Conservation (phyloP, 2,329 filamentous ascomycete species). For the Alternaria triticina region DNA sequence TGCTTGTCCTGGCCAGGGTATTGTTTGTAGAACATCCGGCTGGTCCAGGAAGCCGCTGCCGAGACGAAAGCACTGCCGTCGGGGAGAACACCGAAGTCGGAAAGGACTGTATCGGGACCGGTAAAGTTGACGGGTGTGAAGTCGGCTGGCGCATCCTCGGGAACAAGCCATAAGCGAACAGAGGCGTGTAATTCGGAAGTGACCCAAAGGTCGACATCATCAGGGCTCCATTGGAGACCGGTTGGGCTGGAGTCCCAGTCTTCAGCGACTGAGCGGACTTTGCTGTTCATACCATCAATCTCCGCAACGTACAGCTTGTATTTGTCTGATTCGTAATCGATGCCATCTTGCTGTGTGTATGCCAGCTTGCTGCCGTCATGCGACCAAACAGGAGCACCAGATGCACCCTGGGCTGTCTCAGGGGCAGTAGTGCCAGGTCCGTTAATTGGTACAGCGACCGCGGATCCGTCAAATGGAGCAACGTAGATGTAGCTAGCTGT, state of each 20-base stretch:
- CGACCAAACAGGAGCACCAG: constrained; percentile 72
- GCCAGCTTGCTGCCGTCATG: constrained; percentile 73
- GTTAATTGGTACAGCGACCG: constrained; percentile 39
- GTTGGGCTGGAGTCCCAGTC: constrained; percentile 45
- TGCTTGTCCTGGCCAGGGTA: constrained; percentile 41
- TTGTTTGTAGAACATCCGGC: constrained; percentile 41
- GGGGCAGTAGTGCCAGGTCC: constrained; percentile 40
- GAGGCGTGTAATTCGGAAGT: constrained; percentile 41
- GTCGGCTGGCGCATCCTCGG: constrained; percentile 62
- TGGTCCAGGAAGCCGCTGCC: constrained; percentile 40
- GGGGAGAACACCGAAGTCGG: constrained; percentile 61
- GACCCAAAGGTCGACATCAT: constrained; percentile 42
- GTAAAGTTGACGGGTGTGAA: constrained; percentile 51
- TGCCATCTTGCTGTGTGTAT: constrained; percentile 75
- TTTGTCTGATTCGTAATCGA: constrained; percentile 78
- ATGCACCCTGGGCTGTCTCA: constrained; percentile 65
- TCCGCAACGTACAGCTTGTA: constrained; percentile 56
- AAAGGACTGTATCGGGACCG: constrained; percentile 50
- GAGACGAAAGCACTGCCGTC: constrained; percentile 60
- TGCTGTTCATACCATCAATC: constrained; percentile 36
- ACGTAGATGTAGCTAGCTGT: constrained; percentile 86
- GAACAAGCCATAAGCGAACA: constrained; percentile 63
- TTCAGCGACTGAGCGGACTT: constrained; percentile 37
- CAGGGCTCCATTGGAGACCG: constrained; percentile 35
- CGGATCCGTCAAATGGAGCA: constrained; percentile 69